Conservation (phyloP, 139 green algal genomes). For the Eudorina sp. region DNA sequence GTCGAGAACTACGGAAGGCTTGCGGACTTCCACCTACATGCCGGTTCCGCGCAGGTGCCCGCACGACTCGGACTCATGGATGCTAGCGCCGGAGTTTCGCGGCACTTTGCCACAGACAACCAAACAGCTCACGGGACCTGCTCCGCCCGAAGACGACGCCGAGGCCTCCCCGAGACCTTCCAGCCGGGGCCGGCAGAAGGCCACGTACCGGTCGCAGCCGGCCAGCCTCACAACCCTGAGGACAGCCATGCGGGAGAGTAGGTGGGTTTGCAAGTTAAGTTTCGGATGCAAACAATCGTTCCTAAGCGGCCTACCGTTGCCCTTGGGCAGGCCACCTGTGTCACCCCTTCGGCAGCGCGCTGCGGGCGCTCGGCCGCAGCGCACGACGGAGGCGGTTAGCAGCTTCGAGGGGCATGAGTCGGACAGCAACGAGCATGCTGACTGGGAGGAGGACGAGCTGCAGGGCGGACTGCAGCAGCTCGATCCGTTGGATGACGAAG, state of each 20-base stretch:
- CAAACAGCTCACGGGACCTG: background rate
- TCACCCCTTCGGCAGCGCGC: background rate
- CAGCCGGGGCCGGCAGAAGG: background rate
- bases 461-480: background rate
- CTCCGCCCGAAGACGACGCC: background rate
- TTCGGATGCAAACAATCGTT: too few species aligned
- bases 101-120: background rate
- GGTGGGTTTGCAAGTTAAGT: too few species aligned
- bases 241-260: too few species aligned
- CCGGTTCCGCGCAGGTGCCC: background rate
- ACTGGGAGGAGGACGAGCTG: background rate
- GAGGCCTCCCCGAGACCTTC: background rate
- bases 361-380: background rate
- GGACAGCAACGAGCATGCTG: background rate
- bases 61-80: slow-evolving; percentile 18
- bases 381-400: background rate
- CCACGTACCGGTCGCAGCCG: background rate
- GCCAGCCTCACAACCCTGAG: background rate
- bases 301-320: too few species aligned
- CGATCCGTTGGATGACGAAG: background rate
- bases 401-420: background rate
- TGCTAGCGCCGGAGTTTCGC: slow-evolving; percentile 15
- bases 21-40: too few species aligned
- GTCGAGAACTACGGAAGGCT: background rate
- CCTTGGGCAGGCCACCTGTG: too few species aligned